A percentile compares a stretch with the other conserved stretches of the same genome.
These are phyloP conservation scores for Ogataea hybrid DNA, from an alignment of 1,139 yeast genomes.

Conservation along the genomic window DNA sequence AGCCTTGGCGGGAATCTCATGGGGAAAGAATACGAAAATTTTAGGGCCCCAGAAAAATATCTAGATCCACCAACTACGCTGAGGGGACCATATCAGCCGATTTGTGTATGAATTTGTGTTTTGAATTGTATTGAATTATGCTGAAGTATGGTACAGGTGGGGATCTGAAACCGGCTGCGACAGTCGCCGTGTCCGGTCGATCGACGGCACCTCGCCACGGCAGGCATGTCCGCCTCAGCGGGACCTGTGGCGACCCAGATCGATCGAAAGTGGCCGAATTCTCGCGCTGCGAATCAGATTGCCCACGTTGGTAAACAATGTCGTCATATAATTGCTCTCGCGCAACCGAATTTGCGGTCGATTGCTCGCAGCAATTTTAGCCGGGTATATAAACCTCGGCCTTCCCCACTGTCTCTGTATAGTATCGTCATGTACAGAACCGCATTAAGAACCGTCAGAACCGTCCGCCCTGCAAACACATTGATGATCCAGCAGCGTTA, in stretches of 20 bases:
- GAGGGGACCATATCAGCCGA: background rate
- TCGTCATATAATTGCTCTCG: conserved; percentile 1
- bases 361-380: conserved; percentile 7
- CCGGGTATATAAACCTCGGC: conserved; percentile 1
- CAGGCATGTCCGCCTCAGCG: background rate
- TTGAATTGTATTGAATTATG: background rate
- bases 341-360: background rate
- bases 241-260: background rate
- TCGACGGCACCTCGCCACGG: no score
- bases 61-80: background rate
- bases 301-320: background rate
- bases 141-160: no score
- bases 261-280: background rate
- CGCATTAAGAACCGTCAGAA: conserved; percentile 3
- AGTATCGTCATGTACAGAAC: conserved; percentile 4
- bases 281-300: background rate
- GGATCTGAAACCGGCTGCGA: no score
- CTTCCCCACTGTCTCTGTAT: no score
- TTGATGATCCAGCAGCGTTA: conserved; percentile 7
- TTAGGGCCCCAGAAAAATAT: background rate
- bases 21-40: background rate
- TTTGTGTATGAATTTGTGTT: background rate
- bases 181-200: no score
- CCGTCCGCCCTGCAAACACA: background rate
- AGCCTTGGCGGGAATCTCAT: conserved; percentile 7